Evolutionary conservation across 352 stramenopile species (phyloP), one percentile per base, ranked within the genome.

Genomic region (Phytopythium vexans): DNA sequence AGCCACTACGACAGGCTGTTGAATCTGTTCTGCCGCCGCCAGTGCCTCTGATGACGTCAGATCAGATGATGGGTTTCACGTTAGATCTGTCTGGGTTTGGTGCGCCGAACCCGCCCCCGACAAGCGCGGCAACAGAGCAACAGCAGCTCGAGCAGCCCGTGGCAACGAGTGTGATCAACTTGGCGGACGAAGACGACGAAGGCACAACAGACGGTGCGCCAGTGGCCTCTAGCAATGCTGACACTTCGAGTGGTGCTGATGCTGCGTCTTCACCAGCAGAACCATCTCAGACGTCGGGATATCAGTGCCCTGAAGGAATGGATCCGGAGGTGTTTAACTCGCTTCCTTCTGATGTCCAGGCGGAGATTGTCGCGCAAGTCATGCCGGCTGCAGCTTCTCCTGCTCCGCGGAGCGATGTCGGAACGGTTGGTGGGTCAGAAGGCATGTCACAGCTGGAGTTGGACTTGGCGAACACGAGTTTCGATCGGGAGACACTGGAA

Each of bases 241-340:
- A 27, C 21, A 48, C 57, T 53, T 54, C 50, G 44, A 50, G 46
- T 5, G 46, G 52, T 54, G 68, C 70, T 52, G 35, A 48, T 43
- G 47, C 14, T n/a, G 56, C 35, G 33, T 55, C 47, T 1, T 31
- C 4, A 27, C 21, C 21, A 27, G 21, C 21, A 27, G 21, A 27
- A 27, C 21, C 21, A 2, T 27, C 21, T 27, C 21, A 27, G 27
- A 41, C 10, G 42, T 37, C 32, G 10, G 49, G 57, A 15, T 64
- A 77, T 8, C 66, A 68, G 41, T 98, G 95, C 52, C 96, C 96
- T 4, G 88, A 97, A 56, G 96, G 96, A 31, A 96, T 99, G 64
- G 97, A 99, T 77, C 77, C 79, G 15, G 97, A 99, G 65, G 97
- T 99, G 1, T 99, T 99, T 66, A 81, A 86, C 31, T 97, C 82